Evolutionary conservation across 1,284 basidiomycete genomes (phyloP).

Genomic region (Blastosporella zonata): DNA sequence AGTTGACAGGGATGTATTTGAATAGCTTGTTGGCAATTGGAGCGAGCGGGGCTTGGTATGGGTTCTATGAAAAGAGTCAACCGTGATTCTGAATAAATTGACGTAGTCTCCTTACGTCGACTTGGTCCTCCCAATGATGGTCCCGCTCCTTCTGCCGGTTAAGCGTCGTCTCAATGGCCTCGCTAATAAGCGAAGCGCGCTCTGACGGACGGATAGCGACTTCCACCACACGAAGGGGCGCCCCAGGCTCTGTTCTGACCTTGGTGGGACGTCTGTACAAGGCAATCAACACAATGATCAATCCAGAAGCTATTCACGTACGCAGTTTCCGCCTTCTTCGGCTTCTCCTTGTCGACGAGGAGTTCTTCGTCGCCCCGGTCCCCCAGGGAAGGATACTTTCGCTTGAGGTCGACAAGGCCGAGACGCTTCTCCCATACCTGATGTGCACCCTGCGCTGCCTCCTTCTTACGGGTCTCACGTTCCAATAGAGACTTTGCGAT

Average conservation of each 20-base stretch:
- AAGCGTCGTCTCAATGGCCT: conserved; percentile 68
- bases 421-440: conserved; percentile 80
- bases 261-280: conserved; percentile 47
- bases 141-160: conserved; percentile 71
- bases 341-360: conserved; percentile 71
- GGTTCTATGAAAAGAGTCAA: conserved; percentile 40
- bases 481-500: conserved; percentile 67
- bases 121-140: conserved; percentile 81
- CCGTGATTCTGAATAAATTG: conserved; percentile 5
- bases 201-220: conserved; percentile 62
- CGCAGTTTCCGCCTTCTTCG: conserved; percentile 57
- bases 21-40: conserved; percentile 57
- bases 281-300: conserved; percentile 13
- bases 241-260: conserved; percentile 45
- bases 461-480: conserved; percentile 78
- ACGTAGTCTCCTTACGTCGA: conserved; percentile 54
- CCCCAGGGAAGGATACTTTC: conserved; percentile 66
- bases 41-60: conserved; percentile 53
- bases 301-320: conserved; percentile 31
- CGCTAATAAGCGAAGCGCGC: conserved; percentile 57
- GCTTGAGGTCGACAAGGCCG: conserved; percentile 76
- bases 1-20: conserved; percentile 52
- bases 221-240: conserved; percentile 40
- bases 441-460: conserved; percentile 55
- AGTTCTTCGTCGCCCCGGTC: conserved; percentile 83